Percentiles rank a stretch among this genome's conserved stretches.
These are phyloP conservation scores for Ogataea angusta DNA, from an alignment of 805 yeast species.

Conservation along the genomic window DNA sequence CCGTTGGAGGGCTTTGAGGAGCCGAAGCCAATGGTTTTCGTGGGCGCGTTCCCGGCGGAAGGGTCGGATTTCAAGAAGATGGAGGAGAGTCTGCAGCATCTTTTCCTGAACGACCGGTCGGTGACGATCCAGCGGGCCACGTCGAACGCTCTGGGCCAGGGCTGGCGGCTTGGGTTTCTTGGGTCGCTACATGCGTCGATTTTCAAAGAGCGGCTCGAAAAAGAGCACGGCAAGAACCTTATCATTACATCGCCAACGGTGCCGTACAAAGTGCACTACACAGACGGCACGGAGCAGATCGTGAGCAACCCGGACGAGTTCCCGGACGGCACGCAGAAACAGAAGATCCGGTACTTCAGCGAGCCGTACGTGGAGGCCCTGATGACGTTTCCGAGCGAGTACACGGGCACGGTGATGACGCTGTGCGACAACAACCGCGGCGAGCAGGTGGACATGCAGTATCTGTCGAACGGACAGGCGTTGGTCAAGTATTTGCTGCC, in stretches of 20 bases:
- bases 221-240: constrained; percentile 89
- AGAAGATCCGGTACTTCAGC: constrained; percentile 46
- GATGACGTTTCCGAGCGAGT: constrained; percentile 89
- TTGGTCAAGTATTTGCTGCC: constrained; percentile 78
- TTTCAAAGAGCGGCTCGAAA: constrained; percentile 85
- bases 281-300: constrained; percentile 59
- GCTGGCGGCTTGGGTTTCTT: constrained; percentile 94
- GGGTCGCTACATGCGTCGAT: constrained; percentile 96
- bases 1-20: constrained; percentile 95
- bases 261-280: constrained; percentile 75
- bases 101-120: constrained; percentile 88
- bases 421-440: constrained; percentile 86
- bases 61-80: constrained; percentile 84
- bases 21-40: constrained; percentile 97
- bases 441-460: constrained; percentile 72
- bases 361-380: constrained; percentile 91
- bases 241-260: constrained; percentile 96
- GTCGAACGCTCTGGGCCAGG: constrained; percentile 92
- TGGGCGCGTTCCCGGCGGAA: constrained; percentile 97
- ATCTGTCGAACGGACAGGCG: constrained; percentile 77
- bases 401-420: constrained; percentile 80
- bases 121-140: constrained; percentile 88
- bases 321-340: constrained; percentile 55
- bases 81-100: constrained; percentile 85
- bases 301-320: constrained; percentile 92